Evolutionary conservation across 768 basidiomycete species (phyloP).

Genomic region (Termitomyces sp.): DNA sequence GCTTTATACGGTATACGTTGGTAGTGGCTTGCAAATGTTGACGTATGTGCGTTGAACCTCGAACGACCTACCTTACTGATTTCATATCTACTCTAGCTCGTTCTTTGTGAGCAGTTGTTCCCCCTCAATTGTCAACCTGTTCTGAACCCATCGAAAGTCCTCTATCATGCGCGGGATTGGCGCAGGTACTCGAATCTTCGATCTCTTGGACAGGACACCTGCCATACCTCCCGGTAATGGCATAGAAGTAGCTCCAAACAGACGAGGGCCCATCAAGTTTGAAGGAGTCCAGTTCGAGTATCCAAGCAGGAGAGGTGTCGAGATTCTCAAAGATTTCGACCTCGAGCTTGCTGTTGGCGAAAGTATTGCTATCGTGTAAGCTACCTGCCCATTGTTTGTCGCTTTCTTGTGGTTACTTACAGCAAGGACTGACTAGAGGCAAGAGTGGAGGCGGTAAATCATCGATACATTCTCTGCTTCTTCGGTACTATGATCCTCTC

Average conservation of each 20-base stretch:
- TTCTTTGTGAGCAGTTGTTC: conserved; percentile 42
- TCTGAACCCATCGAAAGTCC: conserved; percentile 39
- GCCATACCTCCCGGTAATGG: conserved; percentile 67
- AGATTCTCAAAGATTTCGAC: conserved; percentile 78
- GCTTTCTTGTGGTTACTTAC: neutral
- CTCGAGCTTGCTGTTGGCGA: conserved; percentile 79
- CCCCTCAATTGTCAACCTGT: conserved; percentile 24
- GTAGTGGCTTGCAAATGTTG: conserved; percentile 73
- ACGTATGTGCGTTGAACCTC: conserved; percentile 42
- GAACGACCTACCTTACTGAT: conserved; percentile 2
- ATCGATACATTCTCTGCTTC: conserved; percentile 79
- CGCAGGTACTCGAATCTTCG: conserved; percentile 91
- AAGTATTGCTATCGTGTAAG: conserved; percentile 89
- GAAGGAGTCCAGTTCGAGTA: conserved; percentile 87
- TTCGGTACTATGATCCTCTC: conserved; percentile 89
- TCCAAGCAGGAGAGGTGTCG: conserved; percentile 76
- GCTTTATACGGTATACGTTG: conserved; percentile 88
- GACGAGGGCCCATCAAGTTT: conserved; percentile 72
- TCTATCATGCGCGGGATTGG: conserved; percentile 97
- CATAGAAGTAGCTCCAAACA: conserved; percentile 42
- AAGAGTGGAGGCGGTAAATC: conserved; percentile 94
- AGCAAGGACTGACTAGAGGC: conserved; percentile 38
- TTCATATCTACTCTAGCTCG: conserved; percentile 25
- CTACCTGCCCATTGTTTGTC: conserved; percentile 10
- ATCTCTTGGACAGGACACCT: conserved; percentile 79